Evolutionary conservation across 306 rosid species (phyloP).

Genomic region (Biancaea sappan): DNA sequence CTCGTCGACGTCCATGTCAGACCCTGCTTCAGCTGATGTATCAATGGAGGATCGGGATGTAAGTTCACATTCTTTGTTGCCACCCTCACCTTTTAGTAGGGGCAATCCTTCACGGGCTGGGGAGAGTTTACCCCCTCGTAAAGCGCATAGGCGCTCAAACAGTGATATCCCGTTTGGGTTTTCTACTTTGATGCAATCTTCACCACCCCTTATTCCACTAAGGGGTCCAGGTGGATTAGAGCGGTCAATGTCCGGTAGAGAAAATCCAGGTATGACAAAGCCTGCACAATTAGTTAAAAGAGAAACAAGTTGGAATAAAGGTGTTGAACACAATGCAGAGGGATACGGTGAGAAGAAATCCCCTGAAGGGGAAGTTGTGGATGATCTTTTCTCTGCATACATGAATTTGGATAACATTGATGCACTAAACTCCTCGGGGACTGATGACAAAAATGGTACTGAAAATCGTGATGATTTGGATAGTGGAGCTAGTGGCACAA

Average conservation of each 20-base stretch:
- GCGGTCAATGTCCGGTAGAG: constrained; percentile 35
- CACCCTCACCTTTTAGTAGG: constrained; percentile 64
- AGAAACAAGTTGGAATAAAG: constrained; percentile 59
- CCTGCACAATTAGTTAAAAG: constrained; percentile 63
- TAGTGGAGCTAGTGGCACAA: constrained; percentile 89
- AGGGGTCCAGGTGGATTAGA: too few species aligned
- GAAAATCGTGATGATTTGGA: constrained; percentile 95
- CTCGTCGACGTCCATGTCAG: constrained; percentile 59
- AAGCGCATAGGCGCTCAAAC: constrained; percentile 80
- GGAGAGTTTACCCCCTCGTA: constrained; percentile 73
- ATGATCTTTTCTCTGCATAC: constrained; percentile 81
- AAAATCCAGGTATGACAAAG: constrained; percentile 41
- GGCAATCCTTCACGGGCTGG: constrained; percentile 46
- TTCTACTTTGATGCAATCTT: constrained; percentile 61
- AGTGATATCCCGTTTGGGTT: constrained; percentile 90
- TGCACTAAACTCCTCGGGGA: constrained; percentile 67
- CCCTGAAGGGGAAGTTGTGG: constrained; percentile 82
- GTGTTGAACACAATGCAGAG: constrained; percentile 52
- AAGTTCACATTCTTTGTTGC: constrained; percentile 62
- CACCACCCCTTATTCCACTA: constrained; percentile 40
- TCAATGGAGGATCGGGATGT: constrained; percentile 86
- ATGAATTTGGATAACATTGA: constrained; percentile 88
- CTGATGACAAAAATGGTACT: constrained; percentile 66
- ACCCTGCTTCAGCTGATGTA: constrained; percentile 61
- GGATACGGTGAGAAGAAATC: constrained; percentile 82